A percentile compares a stretch with the other conserved stretches of the same genome.
Conservation (phyloP, 2,329 filamentous ascomycete genomes). For the Alternaria novae-zelandiae region DNA sequence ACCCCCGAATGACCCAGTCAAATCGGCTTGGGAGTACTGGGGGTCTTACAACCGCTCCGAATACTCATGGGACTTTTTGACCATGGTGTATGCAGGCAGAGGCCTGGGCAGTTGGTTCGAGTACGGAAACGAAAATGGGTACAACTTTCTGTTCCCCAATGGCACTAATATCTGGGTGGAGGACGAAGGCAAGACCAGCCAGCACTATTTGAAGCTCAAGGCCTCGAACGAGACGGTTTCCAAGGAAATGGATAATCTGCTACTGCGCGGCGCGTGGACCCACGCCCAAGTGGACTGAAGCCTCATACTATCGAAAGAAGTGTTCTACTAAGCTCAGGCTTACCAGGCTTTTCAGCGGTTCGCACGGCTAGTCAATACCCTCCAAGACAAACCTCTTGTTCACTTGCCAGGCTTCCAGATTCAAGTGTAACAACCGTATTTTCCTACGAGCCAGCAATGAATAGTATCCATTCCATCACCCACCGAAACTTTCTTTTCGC, state of each 20-base stretch:
- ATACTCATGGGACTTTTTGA: constrained; percentile 34
- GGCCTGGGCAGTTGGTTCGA: constrained; percentile 42
- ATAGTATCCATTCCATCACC: background rate
- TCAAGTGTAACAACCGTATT: background rate
- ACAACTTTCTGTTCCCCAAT: constrained; percentile 51
- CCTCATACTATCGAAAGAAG: background rate
- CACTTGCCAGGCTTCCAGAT: background rate
- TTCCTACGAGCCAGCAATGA: background rate
- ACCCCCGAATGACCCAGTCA: constrained; percentile 24
- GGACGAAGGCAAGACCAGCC: constrained; percentile 45
- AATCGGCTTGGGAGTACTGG: constrained; percentile 30
- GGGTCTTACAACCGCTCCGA: constrained; percentile 27
- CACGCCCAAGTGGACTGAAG: constrained; percentile 3
- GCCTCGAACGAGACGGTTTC: background rate
- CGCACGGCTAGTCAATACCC: background rate
- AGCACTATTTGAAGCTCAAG: constrained; percentile 41
- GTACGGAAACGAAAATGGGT: constrained; percentile 48
- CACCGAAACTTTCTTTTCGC: background rate
- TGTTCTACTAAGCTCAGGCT: background rate
- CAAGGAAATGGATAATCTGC: background rate
- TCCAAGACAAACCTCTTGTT: background rate
- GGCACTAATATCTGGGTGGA: constrained; percentile 55
- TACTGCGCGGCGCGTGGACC: constrained; percentile 1
- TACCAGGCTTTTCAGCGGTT: background rate
- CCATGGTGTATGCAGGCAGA: constrained; percentile 26